Percentiles rank a stretch among this genome's conserved stretches.
phyloP scores from a whole-genome alignment of 1,284 basidiomycete genomes.

The Sphaerobolus stellatus region DNA sequence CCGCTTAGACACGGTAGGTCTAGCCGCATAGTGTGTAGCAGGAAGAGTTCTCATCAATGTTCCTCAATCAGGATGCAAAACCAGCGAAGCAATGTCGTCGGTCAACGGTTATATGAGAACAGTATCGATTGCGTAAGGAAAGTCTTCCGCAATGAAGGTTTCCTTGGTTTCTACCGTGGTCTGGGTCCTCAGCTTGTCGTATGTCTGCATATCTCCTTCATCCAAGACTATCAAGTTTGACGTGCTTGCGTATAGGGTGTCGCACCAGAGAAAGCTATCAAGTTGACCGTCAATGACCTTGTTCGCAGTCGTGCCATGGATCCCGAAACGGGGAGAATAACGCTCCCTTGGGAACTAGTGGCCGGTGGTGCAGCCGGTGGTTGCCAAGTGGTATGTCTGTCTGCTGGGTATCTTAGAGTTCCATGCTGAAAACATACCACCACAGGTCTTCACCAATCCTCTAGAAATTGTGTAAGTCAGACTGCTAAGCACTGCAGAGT shows the following conservation, averaged over 20 bases:
- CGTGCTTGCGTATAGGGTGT: constrained; percentile 66
- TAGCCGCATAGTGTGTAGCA: neutral
- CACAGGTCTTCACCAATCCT: constrained; percentile 91
- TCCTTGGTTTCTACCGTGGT: constrained; percentile 94
- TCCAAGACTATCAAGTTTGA: neutral
- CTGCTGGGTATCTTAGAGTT: neutral
- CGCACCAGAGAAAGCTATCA: constrained; percentile 97
- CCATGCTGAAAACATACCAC: neutral
- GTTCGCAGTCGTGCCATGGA: constrained; percentile 84
- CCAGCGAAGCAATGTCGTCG: constrained; percentile 91
- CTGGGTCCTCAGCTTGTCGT: constrained; percentile 93
- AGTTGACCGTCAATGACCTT: constrained; percentile 94
- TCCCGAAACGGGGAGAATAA: constrained; percentile 92
- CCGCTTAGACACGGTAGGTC: constrained; percentile 7
- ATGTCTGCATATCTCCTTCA: too few relatives aligned
- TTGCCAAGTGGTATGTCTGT: constrained; percentile 88
- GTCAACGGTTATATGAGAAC: constrained; percentile 93
- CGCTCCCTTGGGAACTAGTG: constrained; percentile 81
- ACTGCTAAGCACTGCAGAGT: neutral
- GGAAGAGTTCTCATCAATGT: neutral
- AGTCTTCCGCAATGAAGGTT: constrained; percentile 93
- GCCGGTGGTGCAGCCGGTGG: constrained; percentile 95
- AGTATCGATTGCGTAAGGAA: constrained; percentile 92
- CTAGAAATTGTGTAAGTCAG: constrained; percentile 81
- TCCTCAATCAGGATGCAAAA: constrained; percentile 82